A percentile compares a stretch with the other conserved stretches of the same genome.
These are phyloP conservation scores for Gaeumannomyces tritici DNA, from an alignment of 2,329 filamentous ascomycete species.

Conservation along the genomic window DNA sequence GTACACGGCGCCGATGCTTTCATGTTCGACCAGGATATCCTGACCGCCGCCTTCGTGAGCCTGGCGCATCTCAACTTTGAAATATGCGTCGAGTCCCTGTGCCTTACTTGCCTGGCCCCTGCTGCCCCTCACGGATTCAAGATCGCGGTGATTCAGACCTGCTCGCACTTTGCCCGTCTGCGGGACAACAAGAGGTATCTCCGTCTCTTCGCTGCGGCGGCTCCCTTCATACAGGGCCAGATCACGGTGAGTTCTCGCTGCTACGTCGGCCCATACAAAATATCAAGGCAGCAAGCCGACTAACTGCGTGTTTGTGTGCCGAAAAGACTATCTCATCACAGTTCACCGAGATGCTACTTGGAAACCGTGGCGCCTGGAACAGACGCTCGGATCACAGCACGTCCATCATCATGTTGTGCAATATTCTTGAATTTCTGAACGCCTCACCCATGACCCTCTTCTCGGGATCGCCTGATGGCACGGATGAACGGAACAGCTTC, in stretches of 20 bases:
- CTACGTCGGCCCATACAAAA: background rate
- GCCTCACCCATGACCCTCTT: conserved; percentile 42
- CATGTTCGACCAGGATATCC: conserved; percentile 52
- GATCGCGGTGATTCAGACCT: conserved; percentile 51
- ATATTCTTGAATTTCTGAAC: conserved; percentile 48
- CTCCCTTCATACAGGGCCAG: conserved; percentile 46
- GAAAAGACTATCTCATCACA: conserved; percentile 24
- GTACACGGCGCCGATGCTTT: conserved; percentile 35
- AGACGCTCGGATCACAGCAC: conserved; percentile 28
- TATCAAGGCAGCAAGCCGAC: background rate
- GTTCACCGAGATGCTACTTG: conserved; percentile 25
- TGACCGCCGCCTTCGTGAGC: conserved; percentile 58
- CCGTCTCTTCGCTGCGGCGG: conserved; percentile 43
- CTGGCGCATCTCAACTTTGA: conserved; percentile 53
- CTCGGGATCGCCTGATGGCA: conserved; percentile 22
- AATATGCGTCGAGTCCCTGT: conserved; percentile 44
- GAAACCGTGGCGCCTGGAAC: conserved; percentile 27
- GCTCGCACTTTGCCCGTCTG: conserved; percentile 51
- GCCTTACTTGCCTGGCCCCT: conserved; percentile 46
- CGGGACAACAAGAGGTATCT: conserved; percentile 37
- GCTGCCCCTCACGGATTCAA: conserved; percentile 50
- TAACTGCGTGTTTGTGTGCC: background rate
- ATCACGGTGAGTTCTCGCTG: conserved; percentile 36
- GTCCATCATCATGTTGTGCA: conserved; percentile 34
- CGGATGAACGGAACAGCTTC: conserved; percentile 26